These are phyloP conservation scores for Myriosclerotinia scirpicola DNA, from an alignment of 2,329 filamentous ascomycete genomes.

Conservation along the genomic window DNA sequence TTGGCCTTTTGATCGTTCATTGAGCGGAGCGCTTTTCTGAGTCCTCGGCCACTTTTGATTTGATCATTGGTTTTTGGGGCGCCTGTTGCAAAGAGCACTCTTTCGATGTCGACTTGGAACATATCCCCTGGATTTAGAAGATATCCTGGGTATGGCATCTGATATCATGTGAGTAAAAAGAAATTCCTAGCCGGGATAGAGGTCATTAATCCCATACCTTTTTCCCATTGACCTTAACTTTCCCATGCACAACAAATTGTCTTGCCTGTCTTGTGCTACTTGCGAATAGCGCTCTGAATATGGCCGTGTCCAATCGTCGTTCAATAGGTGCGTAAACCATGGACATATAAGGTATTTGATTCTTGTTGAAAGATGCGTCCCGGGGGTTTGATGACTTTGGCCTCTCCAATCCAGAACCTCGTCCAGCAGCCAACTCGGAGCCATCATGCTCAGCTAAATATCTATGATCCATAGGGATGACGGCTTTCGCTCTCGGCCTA, in stretches of 20 bases:
- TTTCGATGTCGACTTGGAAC: slow-evolving; percentile 91
- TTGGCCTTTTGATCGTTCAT: slow-evolving; percentile 27
- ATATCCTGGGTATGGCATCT: slow-evolving; percentile 94
- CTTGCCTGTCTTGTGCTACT: slow-evolving; percentile 90
- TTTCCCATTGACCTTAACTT: slow-evolving; percentile 94
- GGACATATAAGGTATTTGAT: slow-evolving; percentile 82
- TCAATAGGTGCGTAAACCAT: slow-evolving; percentile 95
- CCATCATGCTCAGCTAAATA: slow-evolving; percentile 83
- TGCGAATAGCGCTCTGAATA: slow-evolving; percentile 91
- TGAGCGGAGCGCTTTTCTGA: slow-evolving; percentile 23
- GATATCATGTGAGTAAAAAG: slow-evolving; percentile 13
- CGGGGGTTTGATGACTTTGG: slow-evolving; percentile 29
- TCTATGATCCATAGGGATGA: slow-evolving; percentile 78
- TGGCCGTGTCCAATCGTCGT: slow-evolving; percentile 86
- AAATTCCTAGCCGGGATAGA: background rate
- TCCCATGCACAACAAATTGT: slow-evolving; percentile 90
- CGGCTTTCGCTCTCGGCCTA: slow-evolving; percentile 73
- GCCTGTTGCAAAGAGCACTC: slow-evolving; percentile 86
- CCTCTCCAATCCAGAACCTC: slow-evolving; percentile 65
- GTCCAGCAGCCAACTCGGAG: slow-evolving; percentile 76
- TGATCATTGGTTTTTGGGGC: slow-evolving; percentile 56
- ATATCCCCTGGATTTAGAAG: slow-evolving; percentile 95
- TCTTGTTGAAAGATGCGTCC: slow-evolving; percentile 50
- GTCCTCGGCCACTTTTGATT: slow-evolving; percentile 30
- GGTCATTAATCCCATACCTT: slow-evolving; percentile 57